phyloP scores from a whole-genome alignment of 345 rosid genomes.

The Gossypium turneri region DNA sequence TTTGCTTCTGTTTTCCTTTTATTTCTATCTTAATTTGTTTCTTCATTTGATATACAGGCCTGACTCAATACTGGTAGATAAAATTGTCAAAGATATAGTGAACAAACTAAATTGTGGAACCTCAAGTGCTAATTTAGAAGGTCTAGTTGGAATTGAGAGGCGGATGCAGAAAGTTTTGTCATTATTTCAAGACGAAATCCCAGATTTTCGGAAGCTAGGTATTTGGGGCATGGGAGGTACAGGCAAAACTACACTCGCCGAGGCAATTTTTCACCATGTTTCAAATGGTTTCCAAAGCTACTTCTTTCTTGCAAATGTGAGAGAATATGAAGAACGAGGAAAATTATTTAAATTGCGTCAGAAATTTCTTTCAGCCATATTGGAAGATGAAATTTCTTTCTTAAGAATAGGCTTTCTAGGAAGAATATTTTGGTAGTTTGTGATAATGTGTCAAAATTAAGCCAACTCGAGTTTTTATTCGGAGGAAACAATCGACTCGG shows the following conservation, averaged over 20 bases:
- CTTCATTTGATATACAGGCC: constrained; percentile 15
- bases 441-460: background rate
- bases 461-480: background rate
- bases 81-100: constrained; percentile 24
- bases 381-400: too few species aligned
- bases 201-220: constrained; percentile 28
- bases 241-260: constrained; percentile 19
- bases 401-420: too few species aligned
- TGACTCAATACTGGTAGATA: constrained; percentile 29
- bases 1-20: too few species aligned
- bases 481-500: background rate
- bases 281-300: too few species aligned
- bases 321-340: constrained; percentile 8
- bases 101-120: constrained; percentile 20
- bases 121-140: background rate
- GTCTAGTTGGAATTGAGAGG: background rate
- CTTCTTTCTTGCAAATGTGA: too few species aligned
- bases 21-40: too few species aligned
- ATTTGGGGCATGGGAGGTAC: constrained; percentile 49
- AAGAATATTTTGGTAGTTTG: too few species aligned
- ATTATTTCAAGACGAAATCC: too few species aligned
- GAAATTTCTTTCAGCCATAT: too few species aligned
- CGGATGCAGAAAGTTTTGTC: constrained; percentile 9
- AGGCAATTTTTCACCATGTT: too few species aligned
- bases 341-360: too few species aligned